These are phyloP conservation scores for Suillus luteus DNA, from an alignment of 768 basidiomycete species.

Conservation along the genomic window DNA sequence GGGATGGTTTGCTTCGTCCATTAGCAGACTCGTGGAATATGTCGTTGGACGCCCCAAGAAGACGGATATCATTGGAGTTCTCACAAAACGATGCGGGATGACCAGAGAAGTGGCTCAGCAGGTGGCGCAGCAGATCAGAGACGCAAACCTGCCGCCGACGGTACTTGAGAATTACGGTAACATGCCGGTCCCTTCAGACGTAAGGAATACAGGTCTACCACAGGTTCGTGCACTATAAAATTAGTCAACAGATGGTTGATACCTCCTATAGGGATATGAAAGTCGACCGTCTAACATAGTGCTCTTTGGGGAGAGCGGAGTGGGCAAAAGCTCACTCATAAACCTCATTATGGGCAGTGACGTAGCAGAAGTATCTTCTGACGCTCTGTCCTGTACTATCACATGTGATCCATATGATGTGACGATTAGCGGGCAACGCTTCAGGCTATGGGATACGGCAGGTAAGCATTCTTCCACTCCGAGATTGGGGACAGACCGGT, in stretches of 20 bases:
- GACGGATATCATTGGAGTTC: background rate
- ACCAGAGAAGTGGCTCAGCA: background rate
- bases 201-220: background rate
- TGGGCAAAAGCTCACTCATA: slow-evolving; percentile 46
- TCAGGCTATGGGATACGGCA: slow-evolving; percentile 36
- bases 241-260: background rate
- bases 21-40: background rate
- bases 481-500: background rate
- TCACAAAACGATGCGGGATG: slow-evolving; percentile 28
- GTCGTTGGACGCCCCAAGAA: background rate
- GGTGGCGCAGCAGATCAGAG: slow-evolving; percentile 1
- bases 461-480: slow-evolving; percentile 15
- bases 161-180: too few relatives aligned
- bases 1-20: slow-evolving; percentile 13
- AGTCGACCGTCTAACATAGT: slow-evolving; percentile 33
- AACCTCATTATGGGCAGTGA: slow-evolving; percentile 40
- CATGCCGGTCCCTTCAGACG: background rate
- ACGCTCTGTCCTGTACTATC: slow-evolving; percentile 40
- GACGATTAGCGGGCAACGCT: slow-evolving; percentile 19
- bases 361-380: slow-evolving; percentile 32
- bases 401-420: slow-evolving; percentile 26
- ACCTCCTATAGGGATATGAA: background rate
- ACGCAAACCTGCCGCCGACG: too few relatives aligned
- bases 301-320: slow-evolving; percentile 44
- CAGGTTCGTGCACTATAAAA: background rate